These are phyloP conservation scores for Trypanosoma vivax DNA, from an alignment of 208 protist genomes.

Conservation along the genomic window DNA sequence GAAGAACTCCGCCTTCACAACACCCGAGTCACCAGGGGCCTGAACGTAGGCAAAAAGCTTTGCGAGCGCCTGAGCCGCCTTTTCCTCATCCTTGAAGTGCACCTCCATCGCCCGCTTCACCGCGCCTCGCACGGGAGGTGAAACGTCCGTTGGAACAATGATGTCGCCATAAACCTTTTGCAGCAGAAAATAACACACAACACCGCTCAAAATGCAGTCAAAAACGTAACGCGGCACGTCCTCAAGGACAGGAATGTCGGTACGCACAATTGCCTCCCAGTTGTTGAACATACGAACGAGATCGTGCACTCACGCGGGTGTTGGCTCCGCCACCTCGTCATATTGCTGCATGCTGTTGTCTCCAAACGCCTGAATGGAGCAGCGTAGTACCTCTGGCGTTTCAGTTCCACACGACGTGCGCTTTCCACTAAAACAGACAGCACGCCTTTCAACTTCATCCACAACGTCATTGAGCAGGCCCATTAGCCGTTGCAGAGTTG, in stretches of 20 bases:
- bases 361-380: slow-evolving; percentile 43
- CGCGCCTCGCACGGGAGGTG: slow-evolving; percentile 25
- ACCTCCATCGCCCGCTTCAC: slow-evolving; percentile 44
- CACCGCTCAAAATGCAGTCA: slow-evolving; percentile 66
- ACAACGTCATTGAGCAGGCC: slow-evolving; percentile 64
- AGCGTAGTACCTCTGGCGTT: slow-evolving; percentile 44
- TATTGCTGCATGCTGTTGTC: slow-evolving; percentile 22
- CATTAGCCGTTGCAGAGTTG: slow-evolving; percentile 58
- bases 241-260: slow-evolving; percentile 55
- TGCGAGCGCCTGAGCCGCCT: slow-evolving; percentile 40
- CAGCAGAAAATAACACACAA: slow-evolving; percentile 54
- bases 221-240: slow-evolving; percentile 83
- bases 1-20: slow-evolving; percentile 68
- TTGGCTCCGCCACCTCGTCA: slow-evolving; percentile 21
- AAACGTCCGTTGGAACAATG: slow-evolving; percentile 42
- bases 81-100: slow-evolving; percentile 73
- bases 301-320: slow-evolving; percentile 78
- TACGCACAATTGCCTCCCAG: slow-evolving; percentile 82
- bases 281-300: slow-evolving; percentile 79
- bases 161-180: slow-evolving; percentile 64
- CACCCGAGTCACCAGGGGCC: slow-evolving; percentile 23
- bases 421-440: slow-evolving; percentile 31
- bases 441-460: slow-evolving; percentile 45
- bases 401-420: slow-evolving; percentile 42
- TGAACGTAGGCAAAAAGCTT: slow-evolving; percentile 75